These are phyloP conservation scores for Colletotrichum sp. DNA, from an alignment of 2,329 filamentous ascomycete genomes.

Conservation along the genomic window DNA sequence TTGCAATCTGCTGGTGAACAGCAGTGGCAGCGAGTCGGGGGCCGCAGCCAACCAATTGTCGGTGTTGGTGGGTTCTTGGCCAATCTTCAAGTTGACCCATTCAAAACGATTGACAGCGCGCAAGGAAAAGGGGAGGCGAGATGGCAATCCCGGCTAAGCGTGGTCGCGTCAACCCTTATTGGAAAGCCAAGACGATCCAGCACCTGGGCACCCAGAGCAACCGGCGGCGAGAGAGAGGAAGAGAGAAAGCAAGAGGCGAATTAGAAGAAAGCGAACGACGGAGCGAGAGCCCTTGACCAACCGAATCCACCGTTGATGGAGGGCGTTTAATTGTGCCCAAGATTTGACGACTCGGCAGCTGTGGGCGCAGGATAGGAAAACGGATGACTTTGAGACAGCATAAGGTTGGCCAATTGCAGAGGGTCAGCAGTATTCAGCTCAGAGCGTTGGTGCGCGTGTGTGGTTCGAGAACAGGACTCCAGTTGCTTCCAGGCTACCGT, in stretches of 20 bases:
- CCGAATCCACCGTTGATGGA: conserved; percentile 6
- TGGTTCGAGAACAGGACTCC: not conserved
- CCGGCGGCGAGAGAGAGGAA: not conserved
- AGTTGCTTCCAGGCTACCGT: not conserved
- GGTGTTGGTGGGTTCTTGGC: not conserved
- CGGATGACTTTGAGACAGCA: not conserved
- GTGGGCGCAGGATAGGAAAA: not conserved
- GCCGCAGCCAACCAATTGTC: not conserved
- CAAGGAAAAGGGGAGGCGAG: conserved; percentile 16
- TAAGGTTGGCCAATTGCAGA: not conserved
- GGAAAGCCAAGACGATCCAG: conserved; percentile 9
- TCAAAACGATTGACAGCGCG: not conserved
- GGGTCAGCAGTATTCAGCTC: not conserved
- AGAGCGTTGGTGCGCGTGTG: not conserved
- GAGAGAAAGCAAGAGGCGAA: not conserved
- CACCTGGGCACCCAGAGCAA: not conserved
- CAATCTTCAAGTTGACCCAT: not conserved
- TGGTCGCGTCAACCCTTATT: not conserved
- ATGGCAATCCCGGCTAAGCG: conserved; percentile 15
- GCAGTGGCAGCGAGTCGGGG: conserved; percentile 1
- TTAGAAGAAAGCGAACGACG: not conserved
- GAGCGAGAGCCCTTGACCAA: conserved; percentile 12
- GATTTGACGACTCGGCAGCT: not conserved
- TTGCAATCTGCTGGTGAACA: not conserved
- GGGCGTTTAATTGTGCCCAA: not conserved